Evolutionary conservation across 495 filamentous ascomycete genomes (phyloP).

Genomic region (Podospora sp.): DNA sequence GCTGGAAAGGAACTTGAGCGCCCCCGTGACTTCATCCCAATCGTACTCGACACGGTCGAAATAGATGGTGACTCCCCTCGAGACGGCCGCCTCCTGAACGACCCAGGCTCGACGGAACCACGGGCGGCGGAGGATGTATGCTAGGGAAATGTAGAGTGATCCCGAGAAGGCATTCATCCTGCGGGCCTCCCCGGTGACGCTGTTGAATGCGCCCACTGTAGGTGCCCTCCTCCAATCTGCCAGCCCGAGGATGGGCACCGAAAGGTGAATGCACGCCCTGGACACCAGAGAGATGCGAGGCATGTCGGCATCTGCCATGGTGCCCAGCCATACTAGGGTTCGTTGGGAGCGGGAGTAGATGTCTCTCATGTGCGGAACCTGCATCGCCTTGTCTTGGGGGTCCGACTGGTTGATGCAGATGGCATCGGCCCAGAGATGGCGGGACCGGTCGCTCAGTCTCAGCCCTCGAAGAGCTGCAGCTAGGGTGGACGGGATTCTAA

Average conservation of each 20-base stretch:
- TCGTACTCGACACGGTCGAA: conserved; percentile 13
- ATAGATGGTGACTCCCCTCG: not conserved
- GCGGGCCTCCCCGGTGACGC: not conserved
- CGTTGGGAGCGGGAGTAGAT: conserved; percentile 12
- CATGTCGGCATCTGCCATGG: not conserved
- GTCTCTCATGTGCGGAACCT: conserved; percentile 8
- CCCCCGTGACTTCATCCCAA: not conserved
- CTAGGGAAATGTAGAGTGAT: not conserved
- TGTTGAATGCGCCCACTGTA: not conserved
- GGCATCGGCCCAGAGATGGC: conserved; percentile 13
- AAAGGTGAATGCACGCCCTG: not conserved
- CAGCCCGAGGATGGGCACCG: not conserved
- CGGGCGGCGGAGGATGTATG: not conserved
- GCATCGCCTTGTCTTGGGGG: conserved; percentile 10
- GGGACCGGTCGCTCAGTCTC: not conserved
- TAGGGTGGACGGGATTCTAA: conserved; percentile 3
- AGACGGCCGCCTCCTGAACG: conserved; percentile 9
- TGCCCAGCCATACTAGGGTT: conserved; percentile 7
- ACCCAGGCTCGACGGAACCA: conserved; percentile 15
- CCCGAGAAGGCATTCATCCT: not conserved
- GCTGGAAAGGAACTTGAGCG: not conserved
- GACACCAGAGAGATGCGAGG: conserved; percentile 1
- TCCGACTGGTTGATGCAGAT: conserved; percentile 16
- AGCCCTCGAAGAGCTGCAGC: not conserved
- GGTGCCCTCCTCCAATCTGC: not conserved